Base-by-base conservation (phyloP, 768 basidiomycete species). In the Mycena maculata region DNA sequence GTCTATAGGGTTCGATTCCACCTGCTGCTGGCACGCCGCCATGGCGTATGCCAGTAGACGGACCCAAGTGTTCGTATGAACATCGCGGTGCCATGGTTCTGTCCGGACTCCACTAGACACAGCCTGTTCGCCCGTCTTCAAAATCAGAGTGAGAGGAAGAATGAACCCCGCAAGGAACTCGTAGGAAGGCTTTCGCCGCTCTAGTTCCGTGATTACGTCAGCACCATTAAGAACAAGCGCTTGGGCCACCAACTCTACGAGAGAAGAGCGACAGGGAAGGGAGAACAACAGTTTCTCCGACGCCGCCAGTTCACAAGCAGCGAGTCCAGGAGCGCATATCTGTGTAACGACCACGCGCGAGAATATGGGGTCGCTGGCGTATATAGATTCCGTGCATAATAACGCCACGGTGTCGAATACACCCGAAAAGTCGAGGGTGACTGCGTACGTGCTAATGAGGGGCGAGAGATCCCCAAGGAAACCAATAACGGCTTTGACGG, bases 151-250 rank as follows among this genome's bases (percentile, higher is more conserved):
- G 10, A 94, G 79, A 16, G 91, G 92, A 10, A 93, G 79, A 12
- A 93, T 77, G 12, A 94, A 76, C 0, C 86, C 86, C 6, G 86
- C 81, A n/a, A 93, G 81, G 73, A 89, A 90, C 44, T 86, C 83
- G 67, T 89, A 83, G 1, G 88, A 86, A 0, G 89, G 84, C 0
- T 76, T 73, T 22, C 83, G 85, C 66, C 84, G 85, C 72, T 88
- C 89, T 23, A 94, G 69, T 69, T 88, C 83, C 1, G 80, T 76
- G 23, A 92, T 77, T 11, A 89, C 77, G 67, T 91, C 87, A 1
- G 79, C 81, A 7, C 83, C 85, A 15, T 78, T 81, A 36, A 90
- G 79, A 27, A 86, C 78, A 3, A 89, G 77, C 4, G 86, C 76
- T 65, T 84, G 81, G 22, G 78, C 78, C 25, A 87, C 53, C 20